Conservation (phyloP, 139 green algal genomes). For the Volvox reticuliferus region DNA sequence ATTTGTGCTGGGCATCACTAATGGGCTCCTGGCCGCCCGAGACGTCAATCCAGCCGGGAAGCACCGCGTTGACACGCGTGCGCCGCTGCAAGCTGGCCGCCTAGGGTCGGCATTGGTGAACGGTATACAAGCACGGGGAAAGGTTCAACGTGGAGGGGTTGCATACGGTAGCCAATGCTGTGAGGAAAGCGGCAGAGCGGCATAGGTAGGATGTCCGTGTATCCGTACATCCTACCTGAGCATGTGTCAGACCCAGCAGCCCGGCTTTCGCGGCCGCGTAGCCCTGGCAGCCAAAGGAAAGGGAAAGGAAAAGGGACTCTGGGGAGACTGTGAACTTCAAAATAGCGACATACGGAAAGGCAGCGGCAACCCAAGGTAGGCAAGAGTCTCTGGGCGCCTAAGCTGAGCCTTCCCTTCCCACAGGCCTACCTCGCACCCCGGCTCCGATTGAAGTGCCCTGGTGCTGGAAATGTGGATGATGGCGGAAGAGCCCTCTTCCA, state of each 20-base stretch:
- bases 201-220: too few species aligned
- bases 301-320: neutral
- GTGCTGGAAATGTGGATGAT: conserved; percentile 74
- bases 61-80: conserved; percentile 65
- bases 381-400: neutral
- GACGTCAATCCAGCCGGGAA: conserved; percentile 71
- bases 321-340: neutral
- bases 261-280: conserved; percentile 72
- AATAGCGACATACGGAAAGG: neutral
- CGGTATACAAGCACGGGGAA: too few species aligned
- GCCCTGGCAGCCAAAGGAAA: conserved; percentile 22
- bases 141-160: too few species aligned
- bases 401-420: neutral
- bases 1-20: conserved; percentile 60
- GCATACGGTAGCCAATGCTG: too few species aligned
- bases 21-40: conserved; percentile 29
- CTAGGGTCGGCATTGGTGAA: too few species aligned
- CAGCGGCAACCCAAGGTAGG: neutral
- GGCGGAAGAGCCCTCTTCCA: conserved; percentile 49
- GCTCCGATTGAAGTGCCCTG: conserved; percentile 66
- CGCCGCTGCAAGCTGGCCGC: neutral
- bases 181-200: too few species aligned
- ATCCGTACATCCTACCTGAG: conserved; percentile 20
- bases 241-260: conserved; percentile 70
- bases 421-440: conserved; percentile 55